phyloP scores from a whole-genome alignment of 108 stramenopile species.

The Nitzschia sp. region DNA sequence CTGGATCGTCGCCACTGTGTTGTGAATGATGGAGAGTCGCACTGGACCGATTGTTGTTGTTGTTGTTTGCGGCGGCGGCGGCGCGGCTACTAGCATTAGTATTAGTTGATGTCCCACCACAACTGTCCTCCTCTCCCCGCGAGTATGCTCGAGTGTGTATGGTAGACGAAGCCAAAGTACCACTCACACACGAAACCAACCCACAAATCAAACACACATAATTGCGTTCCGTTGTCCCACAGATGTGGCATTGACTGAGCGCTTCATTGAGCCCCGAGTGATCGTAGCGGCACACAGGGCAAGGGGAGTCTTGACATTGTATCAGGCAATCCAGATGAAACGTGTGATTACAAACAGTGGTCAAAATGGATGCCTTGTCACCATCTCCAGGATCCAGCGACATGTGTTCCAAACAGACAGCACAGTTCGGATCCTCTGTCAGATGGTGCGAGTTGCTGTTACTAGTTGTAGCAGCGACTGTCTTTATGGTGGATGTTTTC shows the following conservation, averaged over 20 bases:
- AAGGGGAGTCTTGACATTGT: constrained; percentile 86
- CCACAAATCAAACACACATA: constrained; percentile 88
- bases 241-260: constrained; percentile 74
- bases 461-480: background rate
- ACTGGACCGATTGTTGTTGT: background rate
- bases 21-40: background rate
- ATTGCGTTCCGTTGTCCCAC: constrained; percentile 67
- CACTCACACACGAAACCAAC: constrained; percentile 74
- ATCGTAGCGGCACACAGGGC: constrained; percentile 93
- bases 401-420: constrained; percentile 90
- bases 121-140: background rate
- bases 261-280: constrained; percentile 87
- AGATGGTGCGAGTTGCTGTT: background rate
- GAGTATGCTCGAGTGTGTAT: background rate
- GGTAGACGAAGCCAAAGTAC: constrained; percentile 8
- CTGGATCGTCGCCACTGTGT: background rate
- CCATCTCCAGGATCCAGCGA: constrained; percentile 16
- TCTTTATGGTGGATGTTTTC: background rate
- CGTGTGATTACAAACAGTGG: constrained; percentile 94
- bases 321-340: constrained; percentile 90
- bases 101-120: background rate
- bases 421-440: constrained; percentile 67
- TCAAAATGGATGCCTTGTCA: constrained; percentile 54
- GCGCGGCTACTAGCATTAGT: background rate
- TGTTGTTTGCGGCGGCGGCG: constrained; percentile 17